These are phyloP conservation scores for Aspergillus ellipticus DNA, from an alignment of 495 filamentous ascomycete genomes.

Conservation along the genomic window DNA sequence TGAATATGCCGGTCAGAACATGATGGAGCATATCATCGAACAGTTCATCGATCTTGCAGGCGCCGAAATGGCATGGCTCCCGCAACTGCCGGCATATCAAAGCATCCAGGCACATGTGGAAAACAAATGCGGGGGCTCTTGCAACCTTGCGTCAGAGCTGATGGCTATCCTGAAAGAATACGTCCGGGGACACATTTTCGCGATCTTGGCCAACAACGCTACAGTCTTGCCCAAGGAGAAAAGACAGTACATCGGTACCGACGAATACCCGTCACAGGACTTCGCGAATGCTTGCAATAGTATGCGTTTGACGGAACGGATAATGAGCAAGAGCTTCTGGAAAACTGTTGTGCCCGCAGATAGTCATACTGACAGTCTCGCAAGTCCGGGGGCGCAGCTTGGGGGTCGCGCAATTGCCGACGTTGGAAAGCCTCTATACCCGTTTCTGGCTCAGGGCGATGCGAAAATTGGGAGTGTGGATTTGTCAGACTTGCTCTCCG, in stretches of 20 bases:
- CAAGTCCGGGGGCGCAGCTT: neutral
- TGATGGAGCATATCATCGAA: slow-evolving; percentile 32
- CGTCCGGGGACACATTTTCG: slow-evolving; percentile 7
- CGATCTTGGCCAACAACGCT: neutral
- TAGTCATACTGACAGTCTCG: neutral
- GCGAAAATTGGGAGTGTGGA: slow-evolving; percentile 1
- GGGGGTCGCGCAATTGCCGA: slow-evolving; percentile 1
- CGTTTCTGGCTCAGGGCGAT: slow-evolving; percentile 4
- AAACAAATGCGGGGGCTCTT: slow-evolving; percentile 1
- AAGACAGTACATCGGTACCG: neutral
- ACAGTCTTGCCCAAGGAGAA: neutral
- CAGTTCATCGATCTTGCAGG: slow-evolving; percentile 34
- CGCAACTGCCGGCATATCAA: slow-evolving; percentile 22
- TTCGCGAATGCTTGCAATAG: slow-evolving; percentile 2
- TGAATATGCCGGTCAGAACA: slow-evolving; percentile 48
- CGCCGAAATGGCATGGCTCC: slow-evolving; percentile 42
- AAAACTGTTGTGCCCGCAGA: neutral
- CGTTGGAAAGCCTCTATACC: slow-evolving; percentile 4
- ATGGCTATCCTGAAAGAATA: slow-evolving; percentile 22
- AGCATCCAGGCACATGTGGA: slow-evolving; percentile 19
- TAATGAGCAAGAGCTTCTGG: slow-evolving; percentile 39
- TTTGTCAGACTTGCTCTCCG: neutral
- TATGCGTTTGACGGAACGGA: slow-evolving; percentile 23
- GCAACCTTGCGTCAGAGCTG: slow-evolving; percentile 11
- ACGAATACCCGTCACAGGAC: neutral